Conservation (phyloP, 2,329 filamentous ascomycete genomes). For the Rhexocercosporidium sp. region DNA sequence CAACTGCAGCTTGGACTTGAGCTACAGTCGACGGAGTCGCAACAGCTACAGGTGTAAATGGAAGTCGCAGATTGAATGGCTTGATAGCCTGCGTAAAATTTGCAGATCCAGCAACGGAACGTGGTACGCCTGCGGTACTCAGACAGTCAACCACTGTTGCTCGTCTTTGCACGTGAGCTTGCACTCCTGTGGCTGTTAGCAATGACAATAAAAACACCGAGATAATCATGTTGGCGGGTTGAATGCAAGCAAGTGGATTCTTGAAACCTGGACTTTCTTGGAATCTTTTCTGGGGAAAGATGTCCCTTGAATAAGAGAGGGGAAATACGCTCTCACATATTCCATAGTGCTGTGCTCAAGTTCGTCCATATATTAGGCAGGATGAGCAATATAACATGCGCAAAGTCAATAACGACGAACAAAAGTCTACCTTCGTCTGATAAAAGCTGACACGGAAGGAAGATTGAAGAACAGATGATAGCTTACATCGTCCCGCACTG, state of each 20-base stretch:
- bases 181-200: background rate
- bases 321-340: background rate
- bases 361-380: background rate
- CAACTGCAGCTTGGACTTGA: constrained; percentile 50
- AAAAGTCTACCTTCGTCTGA: too few relatives aligned
- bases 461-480: background rate
- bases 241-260: background rate
- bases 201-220: background rate
- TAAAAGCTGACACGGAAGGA: background rate
- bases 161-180: background rate
- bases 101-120: constrained; percentile 18
- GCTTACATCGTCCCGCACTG: background rate
- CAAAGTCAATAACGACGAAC: too few relatives aligned
- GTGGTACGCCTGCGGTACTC: constrained; percentile 23
- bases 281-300: background rate
- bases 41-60: constrained; percentile 24
- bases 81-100: constrained; percentile 25
- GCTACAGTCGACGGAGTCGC: constrained; percentile 14
- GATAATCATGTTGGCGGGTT: background rate
- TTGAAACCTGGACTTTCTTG: background rate
- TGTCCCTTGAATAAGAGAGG: background rate
- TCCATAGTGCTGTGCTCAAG: background rate
- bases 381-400: background rate
- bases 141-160: constrained; percentile 26
- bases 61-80: constrained; percentile 33